These are phyloP conservation scores for Phoma sp. DNA, from an alignment of 2,329 filamentous ascomycete species.

Conservation along the genomic window DNA sequence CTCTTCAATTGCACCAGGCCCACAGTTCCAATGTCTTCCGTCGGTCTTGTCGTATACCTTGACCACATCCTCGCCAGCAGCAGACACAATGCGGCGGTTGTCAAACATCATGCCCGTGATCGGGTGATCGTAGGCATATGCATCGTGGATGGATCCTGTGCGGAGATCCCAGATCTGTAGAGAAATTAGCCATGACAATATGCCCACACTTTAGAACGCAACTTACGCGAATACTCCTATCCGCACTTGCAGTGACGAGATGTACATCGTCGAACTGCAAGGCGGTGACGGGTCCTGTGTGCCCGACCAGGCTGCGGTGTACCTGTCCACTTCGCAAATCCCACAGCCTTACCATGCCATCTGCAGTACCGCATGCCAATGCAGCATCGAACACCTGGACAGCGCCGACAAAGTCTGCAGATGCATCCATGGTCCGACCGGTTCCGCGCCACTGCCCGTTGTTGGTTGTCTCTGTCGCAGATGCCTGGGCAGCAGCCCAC, in stretches of 20 bases:
- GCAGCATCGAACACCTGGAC: constrained; percentile 96
- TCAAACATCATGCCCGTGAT: constrained; percentile 99
- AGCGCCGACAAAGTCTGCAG: constrained; percentile 91
- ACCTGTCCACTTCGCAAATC: constrained; percentile 96
- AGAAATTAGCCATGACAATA: too few species aligned
- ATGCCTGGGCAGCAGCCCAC: constrained; percentile 94
- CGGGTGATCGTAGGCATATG: constrained; percentile 91
- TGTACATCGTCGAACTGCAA: constrained; percentile 97
- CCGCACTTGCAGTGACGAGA: constrained; percentile 88
- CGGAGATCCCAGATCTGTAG: constrained; percentile 95
- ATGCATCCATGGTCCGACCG: constrained; percentile 66
- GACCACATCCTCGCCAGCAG: constrained; percentile 89
- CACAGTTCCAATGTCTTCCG: constrained; percentile 94
- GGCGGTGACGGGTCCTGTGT: constrained; percentile 92
- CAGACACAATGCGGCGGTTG: constrained; percentile 82
- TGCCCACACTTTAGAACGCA: too few species aligned
- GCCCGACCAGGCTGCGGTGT: constrained; percentile 92
- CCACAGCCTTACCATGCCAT: constrained; percentile 97
- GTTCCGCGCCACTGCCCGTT: constrained; percentile 75
- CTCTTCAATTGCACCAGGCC: constrained; percentile 75
- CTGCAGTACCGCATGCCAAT: constrained; percentile 92
- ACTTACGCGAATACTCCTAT: constrained; percentile 92
- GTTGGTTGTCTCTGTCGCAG: constrained; percentile 66
- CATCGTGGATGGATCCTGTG: constrained; percentile 92
- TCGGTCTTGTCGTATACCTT: constrained; percentile 99